A percentile compares a stretch with the other conserved stretches of the same genome.
Conservation (phyloP, 306 rosid genomes). For the Sphenostylis stenocarpa region DNA sequence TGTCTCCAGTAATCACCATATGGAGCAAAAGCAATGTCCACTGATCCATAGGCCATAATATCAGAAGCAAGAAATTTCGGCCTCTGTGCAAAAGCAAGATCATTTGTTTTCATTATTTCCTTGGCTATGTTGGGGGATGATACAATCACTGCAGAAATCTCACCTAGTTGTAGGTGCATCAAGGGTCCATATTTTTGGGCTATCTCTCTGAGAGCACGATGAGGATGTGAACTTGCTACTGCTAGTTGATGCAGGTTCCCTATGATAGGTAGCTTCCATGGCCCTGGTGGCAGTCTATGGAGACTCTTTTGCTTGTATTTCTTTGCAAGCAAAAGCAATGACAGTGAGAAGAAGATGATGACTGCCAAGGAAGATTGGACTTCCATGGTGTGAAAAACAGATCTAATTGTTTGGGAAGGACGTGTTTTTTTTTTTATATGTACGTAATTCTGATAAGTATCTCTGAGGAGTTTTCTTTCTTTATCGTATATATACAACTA, state of each 20-base stretch:
- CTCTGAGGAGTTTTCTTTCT: background rate
- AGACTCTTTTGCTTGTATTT: background rate
- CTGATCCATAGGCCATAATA: constrained; percentile 4
- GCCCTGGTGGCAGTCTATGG: constrained; percentile 23
- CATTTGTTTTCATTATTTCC: constrained; percentile 28
- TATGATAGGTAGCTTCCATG: constrained; percentile 32
- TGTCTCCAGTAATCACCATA: constrained; percentile 39
- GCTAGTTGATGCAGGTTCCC: constrained; percentile 37
- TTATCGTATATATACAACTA: background rate
- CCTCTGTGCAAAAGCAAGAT: constrained; percentile 28
- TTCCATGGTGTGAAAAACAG: background rate
- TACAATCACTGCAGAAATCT: constrained; percentile 22
- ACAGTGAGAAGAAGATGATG: constrained; percentile 3
- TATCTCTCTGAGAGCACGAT: constrained; percentile 5
- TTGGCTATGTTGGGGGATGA: constrained; percentile 26
- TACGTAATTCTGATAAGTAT: background rate
- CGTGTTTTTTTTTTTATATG: background rate
- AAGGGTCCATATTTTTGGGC: constrained; percentile 23
- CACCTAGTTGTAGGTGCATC: constrained; percentile 33
- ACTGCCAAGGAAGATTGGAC: background rate
- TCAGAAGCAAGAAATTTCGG: constrained; percentile 14
- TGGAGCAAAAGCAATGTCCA: constrained; percentile 26
- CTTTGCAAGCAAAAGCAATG: constrained; percentile 5
- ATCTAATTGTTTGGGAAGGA: background rate
- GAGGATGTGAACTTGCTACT: constrained; percentile 14